Evolutionary conservation across 1,284 basidiomycete genomes (phyloP).

Genomic region (Ceratobasidium sp.): DNA sequence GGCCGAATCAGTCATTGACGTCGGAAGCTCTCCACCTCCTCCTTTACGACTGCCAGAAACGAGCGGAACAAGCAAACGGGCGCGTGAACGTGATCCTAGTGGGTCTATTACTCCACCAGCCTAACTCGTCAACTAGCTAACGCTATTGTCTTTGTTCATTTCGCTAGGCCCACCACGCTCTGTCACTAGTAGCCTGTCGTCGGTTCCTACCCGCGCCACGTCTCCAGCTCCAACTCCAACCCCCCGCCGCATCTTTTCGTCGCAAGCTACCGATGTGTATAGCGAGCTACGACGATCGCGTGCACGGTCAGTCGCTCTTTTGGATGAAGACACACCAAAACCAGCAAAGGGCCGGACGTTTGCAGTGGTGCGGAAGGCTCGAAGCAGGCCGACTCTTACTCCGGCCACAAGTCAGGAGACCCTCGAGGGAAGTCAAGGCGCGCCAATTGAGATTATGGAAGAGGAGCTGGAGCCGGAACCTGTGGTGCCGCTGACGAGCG

Average conservation of each 20-base stretch:
- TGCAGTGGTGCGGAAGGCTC: slow-evolving; percentile 15
- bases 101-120: background rate
- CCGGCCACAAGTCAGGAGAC: background rate
- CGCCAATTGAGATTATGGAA: slow-evolving; percentile 37
- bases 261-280: slow-evolving; percentile 1
- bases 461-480: slow-evolving; percentile 18
- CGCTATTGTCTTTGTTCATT: background rate
- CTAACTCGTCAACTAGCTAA: background rate
- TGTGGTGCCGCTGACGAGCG: background rate
- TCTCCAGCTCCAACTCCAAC: background rate
- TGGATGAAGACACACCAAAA: background rate
- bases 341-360: background rate
- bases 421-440: slow-evolving; percentile 27
- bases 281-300: slow-evolving; percentile 5
- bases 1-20: background rate
- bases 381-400: background rate
- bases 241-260: background rate
- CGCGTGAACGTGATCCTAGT: slow-evolving; percentile 11
- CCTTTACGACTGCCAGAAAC: background rate
- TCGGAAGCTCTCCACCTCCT: slow-evolving; percentile 21
- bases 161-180: background rate
- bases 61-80: background rate
- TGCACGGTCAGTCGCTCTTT: background rate
- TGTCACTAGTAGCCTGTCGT: slow-evolving; percentile 10
- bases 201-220: slow-evolving; percentile 31